Evolutionary conservation across 2,329 filamentous ascomycete species (phyloP).

Genomic region (Tolypocladium tundrense): DNA sequence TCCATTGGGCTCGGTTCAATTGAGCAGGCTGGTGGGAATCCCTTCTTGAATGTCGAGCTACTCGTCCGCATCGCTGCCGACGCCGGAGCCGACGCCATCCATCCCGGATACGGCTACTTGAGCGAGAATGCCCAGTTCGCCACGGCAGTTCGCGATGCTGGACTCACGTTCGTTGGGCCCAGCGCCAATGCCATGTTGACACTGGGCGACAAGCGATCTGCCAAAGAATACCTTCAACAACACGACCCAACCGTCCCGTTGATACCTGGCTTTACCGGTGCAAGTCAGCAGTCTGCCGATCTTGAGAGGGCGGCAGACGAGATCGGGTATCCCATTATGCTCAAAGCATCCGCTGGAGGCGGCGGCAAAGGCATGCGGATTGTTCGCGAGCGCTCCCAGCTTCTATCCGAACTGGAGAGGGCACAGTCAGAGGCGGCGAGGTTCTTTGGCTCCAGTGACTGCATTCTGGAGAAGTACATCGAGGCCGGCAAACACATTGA

Average conservation of each 20-base stretch:
- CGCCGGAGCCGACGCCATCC: neutral
- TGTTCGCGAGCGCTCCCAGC: slow-evolving; percentile 8
- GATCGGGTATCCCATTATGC: slow-evolving; percentile 27
- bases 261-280: no score
- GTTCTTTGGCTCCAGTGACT: no score
- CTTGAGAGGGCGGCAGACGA: neutral
- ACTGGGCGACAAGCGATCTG: slow-evolving; percentile 33
- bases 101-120: slow-evolving; percentile 10
- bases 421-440: no score
- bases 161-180: slow-evolving; percentile 49
- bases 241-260: no score
- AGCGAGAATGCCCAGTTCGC: slow-evolving; percentile 40
- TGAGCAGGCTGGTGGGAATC: no score
- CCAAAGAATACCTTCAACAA: neutral
- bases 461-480: slow-evolving; percentile 24
- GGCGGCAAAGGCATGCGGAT: slow-evolving; percentile 30
- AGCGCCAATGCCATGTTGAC: slow-evolving; percentile 39
- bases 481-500: slow-evolving; percentile 30
- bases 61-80: no score
- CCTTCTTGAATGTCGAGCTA: no score
- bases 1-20: no score
- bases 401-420: slow-evolving; percentile 7
- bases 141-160: slow-evolving; percentile 35
- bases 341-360: slow-evolving; percentile 31
- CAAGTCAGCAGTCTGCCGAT: no score